Evolutionary conservation across 768 basidiomycete species (phyloP).

Genomic region (Tylopilus plumbeoviolaceoides): DNA sequence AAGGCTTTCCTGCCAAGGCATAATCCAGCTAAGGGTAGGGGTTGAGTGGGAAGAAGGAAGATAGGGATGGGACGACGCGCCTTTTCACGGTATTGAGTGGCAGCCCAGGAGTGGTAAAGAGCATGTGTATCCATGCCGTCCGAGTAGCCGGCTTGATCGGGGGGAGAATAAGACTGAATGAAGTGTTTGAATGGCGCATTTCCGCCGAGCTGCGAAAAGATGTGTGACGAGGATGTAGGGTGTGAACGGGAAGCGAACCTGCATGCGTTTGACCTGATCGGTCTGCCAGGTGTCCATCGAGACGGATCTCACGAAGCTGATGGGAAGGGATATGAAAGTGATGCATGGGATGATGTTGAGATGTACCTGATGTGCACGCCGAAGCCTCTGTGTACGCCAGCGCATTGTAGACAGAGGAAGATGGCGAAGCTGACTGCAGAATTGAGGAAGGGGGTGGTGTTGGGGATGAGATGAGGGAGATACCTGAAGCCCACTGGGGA

Average conservation of each 20-base stretch:
- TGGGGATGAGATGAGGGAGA: not conserved
- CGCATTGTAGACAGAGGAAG: conserved; percentile 90
- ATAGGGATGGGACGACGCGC: conserved; percentile 35
- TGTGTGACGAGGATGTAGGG: conserved; percentile 8
- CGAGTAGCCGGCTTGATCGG: conserved; percentile 66
- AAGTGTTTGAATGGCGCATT: conserved; percentile 82
- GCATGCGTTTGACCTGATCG: conserved; percentile 87
- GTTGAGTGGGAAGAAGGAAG: conserved; percentile 14
- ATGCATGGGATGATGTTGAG: not conserved
- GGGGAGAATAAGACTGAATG: conserved; percentile 62
- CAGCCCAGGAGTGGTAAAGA: conserved; percentile 92
- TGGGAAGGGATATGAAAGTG: not conserved
- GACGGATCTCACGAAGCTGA: conserved; percentile 85
- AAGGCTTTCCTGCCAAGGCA: conserved; percentile 66
- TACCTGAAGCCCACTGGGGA: conserved; percentile 94
- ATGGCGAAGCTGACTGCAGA: conserved; percentile 62
- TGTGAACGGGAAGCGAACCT: conserved; percentile 46
- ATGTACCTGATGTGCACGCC: conserved; percentile 85
- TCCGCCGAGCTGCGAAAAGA: conserved; percentile 66
- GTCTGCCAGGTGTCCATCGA: conserved; percentile 97
- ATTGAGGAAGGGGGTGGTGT: not conserved
- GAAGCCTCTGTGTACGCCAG: conserved; percentile 81
- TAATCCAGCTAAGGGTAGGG: conserved; percentile 57
- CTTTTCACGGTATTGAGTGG: conserved; percentile 92
- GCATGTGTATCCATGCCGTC: conserved; percentile 60